Base-by-base conservation (phyloP, 2,329 filamentous ascomycete genomes). In the Diaporthe eres region DNA sequence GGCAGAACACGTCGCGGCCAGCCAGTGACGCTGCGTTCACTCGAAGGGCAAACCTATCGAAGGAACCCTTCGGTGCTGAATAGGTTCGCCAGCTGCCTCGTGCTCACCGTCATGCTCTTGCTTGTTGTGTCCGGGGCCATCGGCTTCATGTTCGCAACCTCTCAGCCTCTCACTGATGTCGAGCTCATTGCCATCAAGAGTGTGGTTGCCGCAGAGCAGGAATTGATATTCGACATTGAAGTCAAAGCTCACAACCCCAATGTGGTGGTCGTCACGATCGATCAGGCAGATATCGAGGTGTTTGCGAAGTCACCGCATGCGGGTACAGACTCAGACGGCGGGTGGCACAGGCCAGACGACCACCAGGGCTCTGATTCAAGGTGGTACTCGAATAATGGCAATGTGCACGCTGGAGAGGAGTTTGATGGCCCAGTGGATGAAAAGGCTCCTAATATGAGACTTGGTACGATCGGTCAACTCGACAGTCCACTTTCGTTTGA, bases 261-360 rank as follows among this genome's bases (percentile, higher is more conserved):
- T 80, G 92, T 98, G 55, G 94, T 98, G 53, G 92, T 95, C 2
- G 94, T 99, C 57, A 94, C 94, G 3, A 92, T 99, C 51, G 92
- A 94, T 78, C 92, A 96, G 63, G 93, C 97, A 81, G 95, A 98
- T 82, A 89, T 98, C 75, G 95, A 97, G 81, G 90, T 99, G 44
- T 98, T 98, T 84, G 97, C 97, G 42, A 98, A 97, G 84, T 98
- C 95, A 76, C 95, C 94, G 76, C 94, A 96, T 82, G 94, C 96
- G 17, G 94, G 94, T n/a, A 89, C 88, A 10, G 90, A 92, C 79
- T 89, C 87, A 37, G 88, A 91, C 80, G 88, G 91, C 80, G 92
- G 91, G 90, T 89, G 90, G 88, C 86, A 87, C 28, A 82, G 84
- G 77, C 87, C 87, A 42, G 79, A 84, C 57, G 78, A 79, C 2